These are phyloP conservation scores for Calonectria pseudoturangicola DNA, from an alignment of 2,329 filamentous ascomycete genomes.

Conservation along the genomic window DNA sequence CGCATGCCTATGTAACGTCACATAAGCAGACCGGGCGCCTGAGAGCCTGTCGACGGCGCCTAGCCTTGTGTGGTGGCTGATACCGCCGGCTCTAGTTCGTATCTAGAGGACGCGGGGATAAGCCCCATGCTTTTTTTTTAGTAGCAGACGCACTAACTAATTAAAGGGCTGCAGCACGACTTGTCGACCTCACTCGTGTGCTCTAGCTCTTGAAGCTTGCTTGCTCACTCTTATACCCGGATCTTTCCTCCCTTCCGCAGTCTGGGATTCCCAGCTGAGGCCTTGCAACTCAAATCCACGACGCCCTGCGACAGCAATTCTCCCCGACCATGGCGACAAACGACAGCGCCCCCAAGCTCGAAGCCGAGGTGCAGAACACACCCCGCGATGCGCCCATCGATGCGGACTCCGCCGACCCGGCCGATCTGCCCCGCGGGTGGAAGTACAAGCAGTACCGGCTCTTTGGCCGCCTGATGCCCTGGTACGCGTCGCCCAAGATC, in stretches of 20 bases:
- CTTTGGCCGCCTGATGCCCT: slow-evolving; percentile 58
- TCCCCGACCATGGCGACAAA: slow-evolving; percentile 1
- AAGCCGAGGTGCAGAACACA: neutral
- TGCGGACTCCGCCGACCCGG: slow-evolving; percentile 23
- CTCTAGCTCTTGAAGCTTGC: neutral
- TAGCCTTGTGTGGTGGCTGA: slow-evolving; percentile 21
- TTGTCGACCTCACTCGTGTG: neutral
- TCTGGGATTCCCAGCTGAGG: slow-evolving; percentile 10
- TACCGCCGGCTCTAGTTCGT: slow-evolving; percentile 12
- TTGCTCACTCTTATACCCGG: too few relatives aligned
- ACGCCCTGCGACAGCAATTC: neutral
- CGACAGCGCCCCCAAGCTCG: slow-evolving; percentile 6
- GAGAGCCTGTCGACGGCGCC: slow-evolving; percentile 9
- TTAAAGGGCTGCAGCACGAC: neutral
- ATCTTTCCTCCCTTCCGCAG: neutral
- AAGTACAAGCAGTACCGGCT: slow-evolving; percentile 47
- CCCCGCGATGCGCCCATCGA: slow-evolving; percentile 1
- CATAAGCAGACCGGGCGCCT: slow-evolving; percentile 18
- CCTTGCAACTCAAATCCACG: neutral
- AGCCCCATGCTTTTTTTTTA: slow-evolving; percentile 18
- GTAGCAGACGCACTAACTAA: neutral
- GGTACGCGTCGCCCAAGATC: slow-evolving; percentile 83
- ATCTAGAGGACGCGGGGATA: slow-evolving; percentile 17
- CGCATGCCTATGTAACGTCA: slow-evolving; percentile 26
- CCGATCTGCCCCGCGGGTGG: slow-evolving; percentile 49